Evolutionary conservation across 176 grass and related monocot genomes (phyloP).

Genomic region (Typha latifolia): DNA sequence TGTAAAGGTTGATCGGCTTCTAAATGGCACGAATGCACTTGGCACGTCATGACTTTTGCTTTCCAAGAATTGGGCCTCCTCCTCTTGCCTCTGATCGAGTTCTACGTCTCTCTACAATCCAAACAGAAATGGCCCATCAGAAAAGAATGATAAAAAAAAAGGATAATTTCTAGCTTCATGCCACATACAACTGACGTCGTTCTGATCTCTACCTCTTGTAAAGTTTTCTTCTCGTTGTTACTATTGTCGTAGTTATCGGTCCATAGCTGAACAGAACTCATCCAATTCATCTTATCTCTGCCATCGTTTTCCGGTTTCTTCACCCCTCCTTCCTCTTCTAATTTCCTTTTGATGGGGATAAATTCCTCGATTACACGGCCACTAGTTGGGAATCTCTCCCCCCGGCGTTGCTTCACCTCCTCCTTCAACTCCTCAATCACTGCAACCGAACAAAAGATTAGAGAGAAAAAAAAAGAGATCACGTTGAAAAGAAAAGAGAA

Average conservation of each 20-base stretch:
- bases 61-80: too few relatives aligned
- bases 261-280: constrained; percentile 95
- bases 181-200: background rate
- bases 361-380: constrained; percentile 9
- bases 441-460: background rate
- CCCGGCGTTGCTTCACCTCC: constrained; percentile 38
- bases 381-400: constrained; percentile 6
- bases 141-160: constrained; percentile 5
- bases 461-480: background rate
- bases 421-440: constrained; percentile 69
- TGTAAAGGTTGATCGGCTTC: too few relatives aligned
- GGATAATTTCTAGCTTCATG: background rate
- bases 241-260: constrained; percentile 30
- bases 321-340: constrained; percentile 2
- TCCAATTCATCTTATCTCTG: constrained; percentile 76
- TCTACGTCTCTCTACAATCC: background rate
- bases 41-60: too few relatives aligned
- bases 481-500: background rate
- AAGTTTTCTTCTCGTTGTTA: constrained; percentile 15
- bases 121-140: background rate
- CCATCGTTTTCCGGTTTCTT: constrained; percentile 28
- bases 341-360: constrained; percentile 25
- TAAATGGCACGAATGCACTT: too few relatives aligned
- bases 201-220: constrained; percentile 28
- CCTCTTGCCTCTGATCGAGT: too few relatives aligned